Percentiles rank a stretch among this genome's conserved stretches.
Evolutionary conservation across 345 rosid species (phyloP).

Genomic region (Lepidium didymum): DNA sequence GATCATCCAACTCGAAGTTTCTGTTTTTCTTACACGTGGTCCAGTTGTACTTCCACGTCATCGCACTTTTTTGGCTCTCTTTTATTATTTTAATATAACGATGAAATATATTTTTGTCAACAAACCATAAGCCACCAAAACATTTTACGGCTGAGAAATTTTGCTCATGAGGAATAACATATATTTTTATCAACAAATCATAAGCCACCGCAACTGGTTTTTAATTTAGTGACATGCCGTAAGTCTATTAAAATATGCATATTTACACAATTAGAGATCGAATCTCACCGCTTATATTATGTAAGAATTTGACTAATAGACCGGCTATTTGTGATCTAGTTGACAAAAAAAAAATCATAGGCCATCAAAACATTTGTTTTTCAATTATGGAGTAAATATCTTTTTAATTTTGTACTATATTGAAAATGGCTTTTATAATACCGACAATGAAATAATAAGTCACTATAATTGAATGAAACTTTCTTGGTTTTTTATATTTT

Average conservation of each 20-base stretch:
- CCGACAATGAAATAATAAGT: too few relatives aligned
- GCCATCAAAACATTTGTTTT: too few relatives aligned
- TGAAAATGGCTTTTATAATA: not conserved
- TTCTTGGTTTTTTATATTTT: not conserved
- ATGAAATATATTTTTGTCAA: not conserved
- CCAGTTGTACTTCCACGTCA: slow-evolving; percentile 24
- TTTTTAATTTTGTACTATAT: not conserved
- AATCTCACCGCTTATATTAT: too few relatives aligned
- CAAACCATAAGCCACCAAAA: not conserved
- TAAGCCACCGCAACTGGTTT: too few relatives aligned
- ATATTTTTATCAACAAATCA: too few relatives aligned
- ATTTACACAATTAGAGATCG: too few relatives aligned
- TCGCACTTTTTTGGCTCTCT: not conserved
- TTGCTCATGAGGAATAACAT: not conserved
- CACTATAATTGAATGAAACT: not conserved
- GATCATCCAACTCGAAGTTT: slow-evolving; percentile 15
- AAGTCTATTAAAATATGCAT: too few relatives aligned
- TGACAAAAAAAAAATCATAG: too few relatives aligned
- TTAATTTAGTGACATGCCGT: too few relatives aligned
- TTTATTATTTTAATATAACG: too few relatives aligned
- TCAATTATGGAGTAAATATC: not conserved
- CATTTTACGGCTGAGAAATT: not conserved
- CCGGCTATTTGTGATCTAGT: too few relatives aligned
- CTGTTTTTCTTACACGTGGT: slow-evolving; percentile 12
- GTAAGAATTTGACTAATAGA: too few relatives aligned